Evolutionary conservation across 805 yeast genomes (phyloP), one percentile per base, ranked within the genome.

Genomic region (Saturnispora hagleri): DNA sequence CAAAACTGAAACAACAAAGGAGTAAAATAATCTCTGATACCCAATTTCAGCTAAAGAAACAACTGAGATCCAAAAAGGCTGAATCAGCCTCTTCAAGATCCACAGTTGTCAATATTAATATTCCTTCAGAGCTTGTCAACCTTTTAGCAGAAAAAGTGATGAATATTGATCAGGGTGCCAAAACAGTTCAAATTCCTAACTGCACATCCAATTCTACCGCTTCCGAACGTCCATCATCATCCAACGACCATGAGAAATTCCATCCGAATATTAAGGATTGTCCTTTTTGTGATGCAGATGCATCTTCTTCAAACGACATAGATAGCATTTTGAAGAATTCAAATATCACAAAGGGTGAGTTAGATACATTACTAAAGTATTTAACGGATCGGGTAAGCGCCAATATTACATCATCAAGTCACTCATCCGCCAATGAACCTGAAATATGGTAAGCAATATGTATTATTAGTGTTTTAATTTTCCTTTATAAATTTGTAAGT

Each of bases 1-100:
- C 17, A 10, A 4, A 35, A 41, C 43, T 55, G 40, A 49, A 53
- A 17, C 26, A 44, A n/a, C 46, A 55, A 33, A 54, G 38, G 18
- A 18, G n/a, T 33, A 45, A 36, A 13, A 7, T 52, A 33, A 27
- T 54, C 12, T 41, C 31, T 17, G 43, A 43, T 20, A 49, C 38
- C n/a, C 44, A 33, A 34, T 17, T 10, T 10, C 20, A 36, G n/a
- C 9, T 49, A 20, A n/a, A 33, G 26, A 17, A 40, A 10, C 20
- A 46, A 35, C 26, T 38, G 3, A 17, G 34, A n/a, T 35, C 36
- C 5, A 26, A 46, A 27, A 41, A 42, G 15, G 24, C 42, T 12
- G 51, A 49, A 36, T 35, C 45, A 9, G 45, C 36, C 12, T 27
- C 36, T n/a, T 7, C 52, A 18, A 44, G 40, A n/a, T 45, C 48